These are phyloP conservation scores for Hanseniaspora guilliermondii DNA, from an alignment of 805 yeast species.

Conservation along the genomic window DNA sequence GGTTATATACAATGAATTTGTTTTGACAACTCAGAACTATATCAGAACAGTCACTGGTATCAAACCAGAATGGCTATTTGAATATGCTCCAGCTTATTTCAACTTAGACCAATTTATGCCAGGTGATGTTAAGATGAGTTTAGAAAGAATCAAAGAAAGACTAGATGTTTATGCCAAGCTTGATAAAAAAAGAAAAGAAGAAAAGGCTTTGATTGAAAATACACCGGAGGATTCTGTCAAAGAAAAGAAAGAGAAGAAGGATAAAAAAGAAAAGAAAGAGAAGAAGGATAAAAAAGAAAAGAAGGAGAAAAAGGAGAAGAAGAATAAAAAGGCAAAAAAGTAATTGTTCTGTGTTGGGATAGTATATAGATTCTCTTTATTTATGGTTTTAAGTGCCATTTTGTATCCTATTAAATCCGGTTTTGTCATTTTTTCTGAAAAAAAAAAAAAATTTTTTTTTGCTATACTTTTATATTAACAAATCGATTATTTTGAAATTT, in stretches of 20 bases:
- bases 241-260: constrained; percentile 8
- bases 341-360: background rate
- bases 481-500: too few species aligned
- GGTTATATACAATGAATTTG: constrained; percentile 92
- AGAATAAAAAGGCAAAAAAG: constrained; percentile 6
- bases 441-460: background rate
- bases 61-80: constrained; percentile 85
- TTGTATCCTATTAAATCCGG: background rate
- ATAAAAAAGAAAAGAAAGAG: constrained; percentile 5
- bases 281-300: constrained; percentile 4
- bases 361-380: background rate
- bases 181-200: constrained; percentile 18
- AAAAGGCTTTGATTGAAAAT: constrained; percentile 13
- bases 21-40: constrained; percentile 82
- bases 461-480: too few species aligned
- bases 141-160: constrained; percentile 48
- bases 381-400: background rate
- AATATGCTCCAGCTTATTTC: constrained; percentile 57
- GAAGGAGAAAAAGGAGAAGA: constrained; percentile 5
- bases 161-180: constrained; percentile 34
- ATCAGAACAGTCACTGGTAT: constrained; percentile 86
- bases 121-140: constrained; percentile 59
- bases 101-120: constrained; percentile 51
- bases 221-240: constrained; percentile 5
- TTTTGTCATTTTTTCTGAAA: background rate